phyloP scores from a whole-genome alignment of 495 filamentous ascomycete species.

The Podospora anserina region DNA sequence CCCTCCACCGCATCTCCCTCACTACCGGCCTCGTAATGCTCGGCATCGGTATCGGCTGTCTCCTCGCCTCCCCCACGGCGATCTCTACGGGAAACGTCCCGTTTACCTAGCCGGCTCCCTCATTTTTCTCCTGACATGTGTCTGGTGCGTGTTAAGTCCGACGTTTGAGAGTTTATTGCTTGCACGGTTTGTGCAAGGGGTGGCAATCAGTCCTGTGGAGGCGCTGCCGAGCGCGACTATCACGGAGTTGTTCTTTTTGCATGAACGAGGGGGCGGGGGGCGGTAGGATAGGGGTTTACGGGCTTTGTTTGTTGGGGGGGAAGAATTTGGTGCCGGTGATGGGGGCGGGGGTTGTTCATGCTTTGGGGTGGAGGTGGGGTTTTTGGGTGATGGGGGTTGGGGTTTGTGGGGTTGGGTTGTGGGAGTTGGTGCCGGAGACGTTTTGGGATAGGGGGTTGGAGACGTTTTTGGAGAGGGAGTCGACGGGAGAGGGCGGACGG shows the following conservation, averaged over 20 bases:
- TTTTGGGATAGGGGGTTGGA: constrained; percentile 73
- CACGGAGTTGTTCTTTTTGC: constrained; percentile 95
- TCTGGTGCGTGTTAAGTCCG: constrained; percentile 85
- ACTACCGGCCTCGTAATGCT: constrained; percentile 96
- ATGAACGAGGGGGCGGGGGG: constrained; percentile 73
- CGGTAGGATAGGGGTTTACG: constrained; percentile 84
- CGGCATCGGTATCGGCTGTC: constrained; percentile 80
- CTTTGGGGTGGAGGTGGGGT: constrained; percentile 83
- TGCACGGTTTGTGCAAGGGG: constrained; percentile 82
- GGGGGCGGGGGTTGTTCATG: constrained; percentile 78
- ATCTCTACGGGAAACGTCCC: constrained; percentile 89
- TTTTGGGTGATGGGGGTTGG: constrained; percentile 89
- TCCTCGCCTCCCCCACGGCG: constrained; percentile 83
- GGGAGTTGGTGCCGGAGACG: constrained; percentile 88
- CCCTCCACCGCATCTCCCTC: constrained; percentile 70
- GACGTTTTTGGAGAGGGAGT: neutral
- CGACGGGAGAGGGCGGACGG: no score
- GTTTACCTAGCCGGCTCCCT: constrained; percentile 79
- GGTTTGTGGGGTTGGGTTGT: constrained; percentile 52
- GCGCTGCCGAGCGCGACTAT: constrained; percentile 91
- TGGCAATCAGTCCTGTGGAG: constrained; percentile 86
- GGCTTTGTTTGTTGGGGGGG: constrained; percentile 79
- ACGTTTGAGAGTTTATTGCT: constrained; percentile 76
- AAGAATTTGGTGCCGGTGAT: constrained; percentile 92
- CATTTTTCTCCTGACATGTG: constrained; percentile 68